Conservation (phyloP, 371 early-diverging fungal genomes). For the Syncephalastrum monosporum region DNA sequence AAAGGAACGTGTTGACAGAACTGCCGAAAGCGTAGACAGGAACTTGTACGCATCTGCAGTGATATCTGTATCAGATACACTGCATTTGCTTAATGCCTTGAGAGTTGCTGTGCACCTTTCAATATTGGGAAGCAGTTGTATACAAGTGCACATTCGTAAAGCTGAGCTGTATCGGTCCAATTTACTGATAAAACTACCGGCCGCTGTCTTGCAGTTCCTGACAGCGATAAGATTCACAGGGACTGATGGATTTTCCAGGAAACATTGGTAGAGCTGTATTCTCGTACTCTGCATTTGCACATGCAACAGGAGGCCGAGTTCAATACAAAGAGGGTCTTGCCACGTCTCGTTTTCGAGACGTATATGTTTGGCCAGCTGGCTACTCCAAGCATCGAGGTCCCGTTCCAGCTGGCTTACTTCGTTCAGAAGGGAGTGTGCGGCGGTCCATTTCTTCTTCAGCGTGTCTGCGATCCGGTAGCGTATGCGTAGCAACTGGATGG, state of each 20-base stretch:
- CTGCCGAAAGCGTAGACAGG: no score
- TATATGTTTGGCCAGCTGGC: conserved; percentile 1
- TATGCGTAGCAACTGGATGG: conserved; percentile 16
- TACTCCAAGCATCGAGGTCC: conserved; percentile 8
- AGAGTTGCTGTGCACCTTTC: conserved; percentile 5
- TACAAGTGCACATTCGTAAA: conserved; percentile 15
- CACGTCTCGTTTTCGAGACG: background rate
- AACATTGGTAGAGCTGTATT: conserved; percentile 21
- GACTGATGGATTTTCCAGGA: conserved; percentile 6
- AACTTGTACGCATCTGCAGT: no score
- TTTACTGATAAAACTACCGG: conserved; percentile 1
- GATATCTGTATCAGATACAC: no score
- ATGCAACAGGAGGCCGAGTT: conserved; percentile 14
- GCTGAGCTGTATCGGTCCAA: conserved; percentile 1
- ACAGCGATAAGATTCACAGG: conserved; percentile 12
- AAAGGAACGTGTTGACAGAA: no score
- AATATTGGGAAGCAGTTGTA: conserved; percentile 1
- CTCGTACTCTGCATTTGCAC: conserved; percentile 9
- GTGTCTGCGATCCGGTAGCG: conserved; percentile 8
- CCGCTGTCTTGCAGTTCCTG: conserved; percentile 9
- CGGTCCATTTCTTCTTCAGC: conserved; percentile 1
- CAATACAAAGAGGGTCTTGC: conserved; percentile 8
- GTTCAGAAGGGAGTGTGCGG: conserved; percentile 3
- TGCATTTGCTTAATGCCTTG: no score
- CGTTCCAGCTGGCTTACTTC: conserved; percentile 10